Evolutionary conservation across 2,329 filamentous ascomycete genomes (phyloP), one percentile per base, ranked within the genome.

Genomic region (Colletotrichum lupini): DNA sequence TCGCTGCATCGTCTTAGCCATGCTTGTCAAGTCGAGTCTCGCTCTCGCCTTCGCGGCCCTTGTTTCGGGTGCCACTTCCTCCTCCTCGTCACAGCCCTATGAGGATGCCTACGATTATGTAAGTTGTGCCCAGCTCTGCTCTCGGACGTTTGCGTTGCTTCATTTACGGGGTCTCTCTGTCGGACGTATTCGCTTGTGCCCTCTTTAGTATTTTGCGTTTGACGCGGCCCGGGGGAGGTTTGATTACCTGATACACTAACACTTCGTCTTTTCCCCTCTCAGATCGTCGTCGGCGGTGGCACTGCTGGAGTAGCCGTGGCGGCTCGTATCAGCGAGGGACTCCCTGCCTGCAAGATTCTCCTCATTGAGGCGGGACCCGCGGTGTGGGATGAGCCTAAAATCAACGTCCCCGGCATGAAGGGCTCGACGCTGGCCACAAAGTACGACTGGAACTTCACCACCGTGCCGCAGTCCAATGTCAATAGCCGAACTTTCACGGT

Each of bases 401-500:
- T 80, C 73, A 79, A 79, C 56, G 74, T 80, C 22, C 79, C 78
- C 0, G 79, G 76, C 30, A 75, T 78, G 75, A 76, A 76, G 42
- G 78, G 78, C 5, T 74, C 77, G 19, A 77, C 77, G 14, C 49
- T 78, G 24, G 76, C 73, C 16, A 75, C 71, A 11, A 68, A 69
- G 3, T 80, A 79, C 49, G 80, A 86, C 76, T 83, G 84, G 77
- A 82, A 81, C 62, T 83, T 86, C 76, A 80, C 82, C 11, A 84
- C 85, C 0, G 78, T 79, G 7, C 79, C 83, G 2, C 85, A 86
- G 63, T 70, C 79, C 1, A 74, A 78, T 24, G 80, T 85, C 4
- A 81, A 83, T n/a, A 78, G 80, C 9, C 81, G 84, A 1, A 74
- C 79, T 7, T 82, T 86, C 26, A 61, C 78, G 5, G 82, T 85